Evolutionary conservation across 208 protist species (phyloP), one percentile per base, ranked within the genome.

Genomic region (Acanthamoeba triangularis): DNA sequence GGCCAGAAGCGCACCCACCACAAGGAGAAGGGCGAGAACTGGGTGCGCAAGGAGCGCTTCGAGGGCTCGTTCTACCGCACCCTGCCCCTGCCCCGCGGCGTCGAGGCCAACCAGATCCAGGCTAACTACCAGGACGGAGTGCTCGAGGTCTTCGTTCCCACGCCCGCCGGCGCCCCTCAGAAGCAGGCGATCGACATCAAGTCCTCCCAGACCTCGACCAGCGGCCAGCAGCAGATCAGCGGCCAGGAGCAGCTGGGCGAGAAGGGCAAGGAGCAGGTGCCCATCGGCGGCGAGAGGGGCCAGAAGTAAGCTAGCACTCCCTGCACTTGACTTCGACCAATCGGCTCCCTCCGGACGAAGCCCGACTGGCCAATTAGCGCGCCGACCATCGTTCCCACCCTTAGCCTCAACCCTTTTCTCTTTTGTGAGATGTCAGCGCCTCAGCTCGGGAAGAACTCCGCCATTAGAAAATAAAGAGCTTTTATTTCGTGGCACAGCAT

Each of bases 81-180:
- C 6, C 49, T 92, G 14, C 85, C 13, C 10, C 37, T 92, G 56
- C 85, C 85, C 7, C 49, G 44, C 14, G 85, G 85, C 56, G 59
- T 72, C 7, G 59, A 63, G 11, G 7, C 16, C 56, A 52, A 28
- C 49, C 35, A 65, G 35, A 72, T 92, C 56, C 30, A 63, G 54
- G 85, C 85, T 3, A n/a, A 72, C 61, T 52, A 74, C 56, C 16
- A 92, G 35, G 59, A 92, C 37, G 85, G 85, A 4, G 85, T 92
- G 52, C 85, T 92, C 2, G 85, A 92, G 85, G n/a, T 92, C 25
- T 20, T 69, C n/a, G 69, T 92, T n/a, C 49, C 85, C 20, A 92
- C 67, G 85, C 85, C 85, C 16, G 85, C 59, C 14, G 47, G 20
- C 52, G 69, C 37, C 7, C 80, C 80, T 1, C 59, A 88, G 80